Evolutionary conservation across 345 rosid genomes (phyloP), one percentile per base, ranked within the genome.

Genomic region (Iberis pinnata): DNA sequence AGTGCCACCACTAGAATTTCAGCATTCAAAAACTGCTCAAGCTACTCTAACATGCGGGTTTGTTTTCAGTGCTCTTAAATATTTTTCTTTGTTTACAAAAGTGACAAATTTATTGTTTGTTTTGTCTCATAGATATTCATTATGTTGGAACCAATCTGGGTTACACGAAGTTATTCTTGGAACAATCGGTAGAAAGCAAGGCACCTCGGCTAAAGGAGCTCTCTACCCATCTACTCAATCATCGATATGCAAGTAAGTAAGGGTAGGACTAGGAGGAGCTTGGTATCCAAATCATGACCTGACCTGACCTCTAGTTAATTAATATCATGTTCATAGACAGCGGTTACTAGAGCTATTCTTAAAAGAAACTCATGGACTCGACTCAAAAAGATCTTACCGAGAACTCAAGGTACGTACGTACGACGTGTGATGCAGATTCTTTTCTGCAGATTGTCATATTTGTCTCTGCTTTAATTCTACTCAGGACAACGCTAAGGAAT

Each of bases 101-200:
- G 35, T 60, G 47, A 13, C 25, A 20, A 17, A 36, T 26, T 22
- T 15, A 15, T 32, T 40, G n/a, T n/a, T n/a, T n/a, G n/a, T n/a
- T 12, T 59, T 71, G 49, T 47, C 64, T 67, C 35, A 15, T 63
- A 92, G 96, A 69, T 92, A 84, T 67, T 88, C 93, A 33, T 61
- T 88, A 53, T 81, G 88, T 68, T 92, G 98, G 98, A 88, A 88
- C 64, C 83, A 71, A 49, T 78, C 74, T 53, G 89, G 89, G 43
- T 75, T 88, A 73, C 93, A 81, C 68, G 96, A 90, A 75, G 98
- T 84, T 18, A 53, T 84, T 68, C 95, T 88, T 49, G 96, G 96
- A 62, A 92, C 96, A 42, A 83, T 83, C 0, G 96, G 98, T 37
- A 81, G 95, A 70, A 88, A 88, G 74, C 98, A 88, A 69, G 98